These are phyloP conservation scores for Erodium moschatum DNA, from an alignment of 441 rosid genomes.

Conservation along the genomic window DNA sequence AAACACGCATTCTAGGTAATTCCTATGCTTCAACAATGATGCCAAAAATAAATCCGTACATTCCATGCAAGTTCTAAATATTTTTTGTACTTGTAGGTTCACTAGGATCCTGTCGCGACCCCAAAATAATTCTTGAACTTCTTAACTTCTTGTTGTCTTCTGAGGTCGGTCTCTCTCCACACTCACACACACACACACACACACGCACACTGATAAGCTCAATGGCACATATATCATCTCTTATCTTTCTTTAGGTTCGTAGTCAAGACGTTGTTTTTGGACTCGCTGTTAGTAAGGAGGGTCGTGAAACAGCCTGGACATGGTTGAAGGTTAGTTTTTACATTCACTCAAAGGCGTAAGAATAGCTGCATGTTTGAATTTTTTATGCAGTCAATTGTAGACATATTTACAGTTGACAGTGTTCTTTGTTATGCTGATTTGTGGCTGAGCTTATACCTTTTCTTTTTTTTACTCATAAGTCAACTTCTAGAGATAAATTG, in stretches of 20 bases:
- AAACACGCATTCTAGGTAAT: constrained; percentile 74
- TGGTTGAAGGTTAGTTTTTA: constrained; percentile 56
- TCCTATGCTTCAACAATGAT: constrained; percentile 5
- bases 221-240: constrained; percentile 2
- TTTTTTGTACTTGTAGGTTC: constrained; percentile 42
- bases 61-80: constrained; percentile 14
- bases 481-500: background rate
- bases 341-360: background rate
- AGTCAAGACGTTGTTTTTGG: constrained; percentile 70
- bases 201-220: background rate
- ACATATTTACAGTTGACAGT: background rate
- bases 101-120: constrained; percentile 60
- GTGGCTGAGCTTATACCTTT: constrained; percentile 1
- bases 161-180: constrained; percentile 45
- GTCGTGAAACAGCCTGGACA: constrained; percentile 82
- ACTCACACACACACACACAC: background rate
- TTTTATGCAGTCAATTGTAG: constrained; percentile 3
- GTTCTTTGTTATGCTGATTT: background rate
- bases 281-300: constrained; percentile 61
- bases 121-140: constrained; percentile 48
- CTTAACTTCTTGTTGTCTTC: constrained; percentile 66
- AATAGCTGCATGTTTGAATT: background rate
- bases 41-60: background rate
- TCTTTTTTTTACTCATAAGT: constrained; percentile 2
- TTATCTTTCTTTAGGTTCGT: constrained; percentile 51